A percentile compares a stretch with the other conserved stretches of the same genome.
phyloP scores from a whole-genome alignment of 257 asterid genomes.

The Solanum peruvianum region DNA sequence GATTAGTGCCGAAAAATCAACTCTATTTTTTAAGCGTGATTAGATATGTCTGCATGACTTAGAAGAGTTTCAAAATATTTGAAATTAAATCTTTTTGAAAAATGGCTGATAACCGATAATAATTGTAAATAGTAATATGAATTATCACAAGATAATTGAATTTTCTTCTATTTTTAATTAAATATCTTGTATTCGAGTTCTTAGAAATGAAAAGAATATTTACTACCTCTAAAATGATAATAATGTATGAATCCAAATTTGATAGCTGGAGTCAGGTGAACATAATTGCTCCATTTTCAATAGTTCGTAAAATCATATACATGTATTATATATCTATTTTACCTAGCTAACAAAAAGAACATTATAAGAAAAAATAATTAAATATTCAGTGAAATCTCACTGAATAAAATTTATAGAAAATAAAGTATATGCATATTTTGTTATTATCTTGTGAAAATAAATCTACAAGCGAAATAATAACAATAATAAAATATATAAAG shows the following conservation, averaged over 20 bases:
- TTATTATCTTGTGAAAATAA: too few relatives aligned
- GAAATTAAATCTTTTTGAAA: not conserved
- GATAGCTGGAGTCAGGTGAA: not conserved
- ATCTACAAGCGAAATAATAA: not conserved
- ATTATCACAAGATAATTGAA: not conserved
- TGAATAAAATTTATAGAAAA: too few relatives aligned
- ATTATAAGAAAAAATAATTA: too few relatives aligned
- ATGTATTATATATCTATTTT: not conserved
- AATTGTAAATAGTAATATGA: not conserved
- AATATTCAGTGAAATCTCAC: too few relatives aligned
- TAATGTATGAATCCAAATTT: too few relatives aligned
- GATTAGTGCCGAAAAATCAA: not conserved
- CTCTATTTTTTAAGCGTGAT: not conserved
- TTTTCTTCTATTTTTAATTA: fast-evolving
- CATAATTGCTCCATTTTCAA: not conserved
- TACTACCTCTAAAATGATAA: too few relatives aligned
- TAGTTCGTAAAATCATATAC: not conserved
- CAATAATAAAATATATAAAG: too few relatives aligned
- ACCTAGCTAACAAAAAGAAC: not conserved
- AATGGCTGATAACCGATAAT: not conserved
- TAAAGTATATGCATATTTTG: too few relatives aligned
- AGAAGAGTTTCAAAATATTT: not conserved
- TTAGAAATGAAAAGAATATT: not conserved
- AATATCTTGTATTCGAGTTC: fast-evolving
- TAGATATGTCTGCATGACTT: not conserved